Conservation (phyloP, 2,329 filamentous ascomycete genomes). For the Stachybotrys elegans region DNA sequence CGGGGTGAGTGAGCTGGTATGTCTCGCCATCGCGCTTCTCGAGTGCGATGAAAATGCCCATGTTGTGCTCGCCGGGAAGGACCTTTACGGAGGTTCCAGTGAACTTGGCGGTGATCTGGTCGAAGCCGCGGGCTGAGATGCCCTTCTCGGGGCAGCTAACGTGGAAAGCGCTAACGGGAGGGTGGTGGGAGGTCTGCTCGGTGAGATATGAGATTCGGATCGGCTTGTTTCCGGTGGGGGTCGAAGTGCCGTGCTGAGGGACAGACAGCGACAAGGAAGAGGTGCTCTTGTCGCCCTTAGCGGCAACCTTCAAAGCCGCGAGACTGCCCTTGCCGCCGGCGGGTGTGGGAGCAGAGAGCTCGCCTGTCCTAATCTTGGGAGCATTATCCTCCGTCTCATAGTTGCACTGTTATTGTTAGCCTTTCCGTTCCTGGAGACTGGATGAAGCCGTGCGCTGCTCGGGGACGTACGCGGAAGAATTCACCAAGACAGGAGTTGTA, state of each 20-base stretch:
- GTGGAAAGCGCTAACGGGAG: conserved; percentile 93
- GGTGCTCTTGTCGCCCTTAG: conserved; percentile 38
- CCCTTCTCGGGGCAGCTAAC: conserved; percentile 90
- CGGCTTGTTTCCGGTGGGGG: conserved; percentile 34
- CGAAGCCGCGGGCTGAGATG: conserved; percentile 81
- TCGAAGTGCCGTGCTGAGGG: conserved; percentile 37
- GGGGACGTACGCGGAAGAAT: conserved; percentile 76
- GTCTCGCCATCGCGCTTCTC: conserved; percentile 78
- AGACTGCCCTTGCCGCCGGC: conserved; percentile 34
- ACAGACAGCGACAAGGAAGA: conserved; percentile 48
- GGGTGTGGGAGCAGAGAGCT: conserved; percentile 26
- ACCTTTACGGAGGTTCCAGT: conserved; percentile 93
- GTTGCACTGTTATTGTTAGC: conserved; percentile 86
- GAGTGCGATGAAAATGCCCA: conserved; percentile 90
- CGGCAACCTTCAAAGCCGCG: conserved; percentile 41
- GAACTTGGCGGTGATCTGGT: conserved; percentile 96
- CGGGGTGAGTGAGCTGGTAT: conserved; percentile 91
- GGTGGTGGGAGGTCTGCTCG: conserved; percentile 96
- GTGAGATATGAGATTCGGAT: conserved; percentile 90
- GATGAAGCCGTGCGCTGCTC: too few species aligned
- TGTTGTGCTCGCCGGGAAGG: conserved; percentile 84
- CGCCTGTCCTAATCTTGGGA: conserved; percentile 55
- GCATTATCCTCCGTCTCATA: conserved; percentile 86
- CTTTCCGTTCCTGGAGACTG: too few species aligned
- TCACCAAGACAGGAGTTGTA: conserved; percentile 97